Evolutionary conservation across 2,329 filamentous ascomycete species (phyloP).

Genomic region (Lojkania enalia): DNA sequence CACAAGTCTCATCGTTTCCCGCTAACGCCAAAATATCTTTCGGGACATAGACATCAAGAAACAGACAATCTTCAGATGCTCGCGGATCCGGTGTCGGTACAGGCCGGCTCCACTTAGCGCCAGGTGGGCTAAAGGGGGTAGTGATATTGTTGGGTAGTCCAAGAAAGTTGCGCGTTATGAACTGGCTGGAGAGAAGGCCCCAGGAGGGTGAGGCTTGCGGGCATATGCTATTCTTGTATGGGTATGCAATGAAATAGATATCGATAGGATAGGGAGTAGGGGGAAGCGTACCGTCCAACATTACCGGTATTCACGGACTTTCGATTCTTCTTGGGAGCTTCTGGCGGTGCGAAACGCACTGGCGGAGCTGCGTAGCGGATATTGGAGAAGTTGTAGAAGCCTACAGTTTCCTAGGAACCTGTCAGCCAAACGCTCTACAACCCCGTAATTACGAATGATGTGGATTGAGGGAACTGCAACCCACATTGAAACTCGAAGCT

Average conservation of each 20-base stretch:
- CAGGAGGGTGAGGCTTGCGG: conserved; percentile 50
- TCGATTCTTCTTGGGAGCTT: conserved; percentile 48
- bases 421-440: conserved; percentile 8
- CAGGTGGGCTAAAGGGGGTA: conserved; percentile 25
- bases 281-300: too few relatives aligned
- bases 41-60: conserved; percentile 54
- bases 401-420: conserved; percentile 36
- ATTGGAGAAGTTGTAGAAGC: conserved; percentile 59
- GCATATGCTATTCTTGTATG: too few relatives aligned
- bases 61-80: conserved; percentile 53
- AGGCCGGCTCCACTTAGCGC: conserved; percentile 29
- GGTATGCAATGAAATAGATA: conserved; percentile 21
- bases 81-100: conserved; percentile 27
- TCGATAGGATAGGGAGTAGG: conserved; percentile 45
- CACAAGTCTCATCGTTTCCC: conserved; percentile 33
- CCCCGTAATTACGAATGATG: neutral
- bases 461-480: conserved; percentile 10
- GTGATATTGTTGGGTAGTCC: conserved; percentile 35
- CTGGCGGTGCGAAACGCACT: conserved; percentile 55
- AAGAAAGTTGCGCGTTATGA: conserved; percentile 36
- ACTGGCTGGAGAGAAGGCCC: conserved; percentile 40
- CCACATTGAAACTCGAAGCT: conserved; percentile 51
- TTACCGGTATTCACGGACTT: conserved; percentile 51
- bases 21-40: conserved; percentile 39
- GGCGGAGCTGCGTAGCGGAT: conserved; percentile 61